Evolutionary conservation across 352 stramenopile species (phyloP), one percentile per base, ranked within the genome.

Genomic region (Pythium dissimile): DNA sequence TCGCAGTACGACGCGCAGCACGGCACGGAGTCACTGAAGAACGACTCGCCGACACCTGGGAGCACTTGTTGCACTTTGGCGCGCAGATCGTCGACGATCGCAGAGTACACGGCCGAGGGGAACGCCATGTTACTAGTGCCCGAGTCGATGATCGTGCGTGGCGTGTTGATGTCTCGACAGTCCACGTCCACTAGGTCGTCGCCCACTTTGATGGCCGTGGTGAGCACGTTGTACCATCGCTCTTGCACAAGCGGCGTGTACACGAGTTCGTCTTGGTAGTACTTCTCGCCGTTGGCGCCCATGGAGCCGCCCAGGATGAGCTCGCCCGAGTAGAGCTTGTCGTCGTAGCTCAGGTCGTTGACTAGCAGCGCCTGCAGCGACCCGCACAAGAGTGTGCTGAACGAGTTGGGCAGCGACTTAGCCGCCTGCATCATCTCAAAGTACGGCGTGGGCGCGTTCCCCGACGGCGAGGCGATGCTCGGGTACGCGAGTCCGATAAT

Each of bases 81-180:
- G 42, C 77, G 81, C 20, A 94, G 67, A 38, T 81, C 62, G 1
- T 71, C 30, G 26, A 94, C 51, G 6, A 94, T 67, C 5, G 76
- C 64, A 2, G 48, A 72, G 67, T 91, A 94, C 9, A 91, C 73
- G 28, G 47, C 65, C 8, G 80, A 84, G 11, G 81, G 84, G 54
- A 94, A 80, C 27, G 80, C 76, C n/a, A 94, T 62, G 63, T 92
- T 94, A 62, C 80, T 92, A 8, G 81, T 86, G 4, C 84, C 84
- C 42, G 80, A 89, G 62, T 94, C 81, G 16, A 94, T 75, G 50
- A 94, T 92, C 3, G 76, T 66, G 44, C 77, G 54, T 10, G 84
- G 84, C 18, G 81, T 80, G 54, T 94, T 94, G 53, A 89, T 85
- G 15, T 65, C 64, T 41, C 84, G 64, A 60, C 84, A 94, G 46